Evolutionary conservation across 1,139 yeast species (phyloP), one percentile per base, ranked within the genome.

Genomic region (Blastobotrys illinoisensis): DNA sequence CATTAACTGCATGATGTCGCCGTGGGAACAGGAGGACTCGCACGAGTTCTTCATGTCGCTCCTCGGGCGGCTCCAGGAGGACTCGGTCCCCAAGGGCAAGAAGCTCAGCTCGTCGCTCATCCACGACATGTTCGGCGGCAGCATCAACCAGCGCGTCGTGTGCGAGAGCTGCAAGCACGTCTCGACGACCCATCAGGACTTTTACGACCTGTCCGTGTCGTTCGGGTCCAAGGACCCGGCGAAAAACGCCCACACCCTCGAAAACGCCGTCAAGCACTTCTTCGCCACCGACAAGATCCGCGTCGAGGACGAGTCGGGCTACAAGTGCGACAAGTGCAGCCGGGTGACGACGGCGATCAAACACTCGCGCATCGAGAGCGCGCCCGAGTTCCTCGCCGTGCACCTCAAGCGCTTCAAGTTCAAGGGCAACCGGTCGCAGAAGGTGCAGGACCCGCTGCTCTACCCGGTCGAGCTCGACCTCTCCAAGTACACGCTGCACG

Each of bases 21-120:
- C 85, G 68, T 90, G 96, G 96, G 91, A 89, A 70, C 99, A 93
- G 70, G 98, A 93, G 71, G 99, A 93, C 70, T 87, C 97, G 0
- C 99, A 93, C 70, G 99, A 93, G 71, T 93, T 91, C 71, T 88
- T 85, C 68, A 90, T 91, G 97, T 87, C 96, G 16, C 74, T 91
- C 58, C 79, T 91, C 78, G 84, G 95, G 9, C 74, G 97, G 54
- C 73, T 91, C 56, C 98, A 91, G 71, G 97, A 91, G 68, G 97
- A 91, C 67, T 80, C 89, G 6, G 90, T 95, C 1, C 97, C 97
- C 32, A 86, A 83, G 67, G 97, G 97, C 13, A 79, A 76, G 51
- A 90, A 91, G 67, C 76, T 90, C 66, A 87, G 88, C 62, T 79
- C 85, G 60, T 86, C 96, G 51, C 85, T 91, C 28, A 76, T 93